Evolutionary conservation across 805 yeast species (phyloP), one percentile per base, ranked within the genome.

Genomic region (Komagataella ulmi): DNA sequence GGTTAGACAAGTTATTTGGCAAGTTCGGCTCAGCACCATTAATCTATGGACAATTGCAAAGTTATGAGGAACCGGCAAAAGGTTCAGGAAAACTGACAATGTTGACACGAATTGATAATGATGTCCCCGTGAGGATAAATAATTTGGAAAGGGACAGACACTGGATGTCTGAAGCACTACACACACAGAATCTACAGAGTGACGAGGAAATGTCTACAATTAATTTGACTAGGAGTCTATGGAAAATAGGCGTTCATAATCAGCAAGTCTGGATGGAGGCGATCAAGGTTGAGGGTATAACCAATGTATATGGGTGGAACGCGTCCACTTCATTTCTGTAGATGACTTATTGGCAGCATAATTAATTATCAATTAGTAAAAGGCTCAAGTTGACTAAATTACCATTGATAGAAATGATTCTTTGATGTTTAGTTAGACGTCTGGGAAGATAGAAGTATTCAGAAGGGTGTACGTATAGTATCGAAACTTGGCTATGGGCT

Each of bases 191-290:
- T 30, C 14, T 14, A 10, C 40, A 30, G 14, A 30, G 8, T 30
- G 14, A 14, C 40, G 14, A 30, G 12, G 4, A 30, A 10, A 30
- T 30, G 40, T 30, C 40, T 10, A 30, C 40, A 30, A 30, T 30
- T 10, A 10, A 30, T 30, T 14, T 30, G 8, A 30, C 40, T 30
- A 30, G 14, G 8, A 30, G 40, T 30, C 40, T 30, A 8, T 30
- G 40, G 40, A 43, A 48, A 8, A 51, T 65, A 6, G 52, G 53
- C n/a, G 55, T 58, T 1, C 51, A 53, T 7, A 59, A 59, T 7
- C 45, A 49, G 7, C 57, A 55, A 30, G 49, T 65, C 6, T 63
- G 63, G 64, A 50, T 63, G 57, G 55, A 57, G 48, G 65, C 63
- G 10, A 44, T 60, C 3, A 48, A 57, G 30, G 45, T 61, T 3